Evolutionary conservation across 1,284 basidiomycete species (phyloP).

Genomic region (Abortiporus biennis): DNA sequence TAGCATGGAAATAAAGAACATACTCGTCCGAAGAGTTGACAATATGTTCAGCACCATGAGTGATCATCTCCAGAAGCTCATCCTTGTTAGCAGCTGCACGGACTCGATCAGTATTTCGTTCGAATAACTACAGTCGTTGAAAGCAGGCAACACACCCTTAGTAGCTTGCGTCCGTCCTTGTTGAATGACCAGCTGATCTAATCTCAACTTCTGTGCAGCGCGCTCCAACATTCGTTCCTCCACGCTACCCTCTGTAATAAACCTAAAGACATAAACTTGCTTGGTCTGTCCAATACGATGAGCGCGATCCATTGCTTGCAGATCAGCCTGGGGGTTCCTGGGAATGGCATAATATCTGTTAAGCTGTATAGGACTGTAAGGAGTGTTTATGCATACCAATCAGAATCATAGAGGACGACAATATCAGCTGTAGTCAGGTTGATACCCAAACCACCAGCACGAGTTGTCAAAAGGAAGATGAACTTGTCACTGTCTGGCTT

Average conservation of each 20-base stretch:
- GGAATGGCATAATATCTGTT: not conserved
- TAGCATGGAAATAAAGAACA: conserved; percentile 18
- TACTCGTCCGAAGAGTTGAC: conserved; percentile 74
- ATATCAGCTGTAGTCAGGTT: conserved; percentile 95
- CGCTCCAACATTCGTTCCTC: conserved; percentile 97
- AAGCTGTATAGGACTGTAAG: conserved; percentile 2
- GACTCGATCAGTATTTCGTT: conserved; percentile 1
- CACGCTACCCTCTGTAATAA: conserved; percentile 95
- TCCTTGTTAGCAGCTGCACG: conserved; percentile 87
- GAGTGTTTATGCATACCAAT: conserved; percentile 58
- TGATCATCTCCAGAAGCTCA: conserved; percentile 96
- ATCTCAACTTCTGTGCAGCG: conserved; percentile 92
- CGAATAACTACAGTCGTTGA: not conserved
- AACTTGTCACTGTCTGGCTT: conserved; percentile 94
- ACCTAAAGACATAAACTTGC: conserved; percentile 97
- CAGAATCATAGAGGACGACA: conserved; percentile 96
- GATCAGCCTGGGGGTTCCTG: conserved; percentile 97
- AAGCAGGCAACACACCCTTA: conserved; percentile 45
- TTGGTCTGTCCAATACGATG: conserved; percentile 99
- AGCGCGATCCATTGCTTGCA: conserved; percentile 99
- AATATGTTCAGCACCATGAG: conserved; percentile 96
- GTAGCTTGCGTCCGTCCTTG: conserved; percentile 78
- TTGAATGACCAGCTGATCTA: conserved; percentile 98
- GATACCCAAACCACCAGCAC: conserved; percentile 98
- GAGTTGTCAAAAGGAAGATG: conserved; percentile 94